Percentiles rank a stretch among this genome's conserved stretches.
These are phyloP conservation scores for Aphanomyces astaci DNA, from an alignment of 352 stramenopile genomes.

Conservation along the genomic window DNA sequence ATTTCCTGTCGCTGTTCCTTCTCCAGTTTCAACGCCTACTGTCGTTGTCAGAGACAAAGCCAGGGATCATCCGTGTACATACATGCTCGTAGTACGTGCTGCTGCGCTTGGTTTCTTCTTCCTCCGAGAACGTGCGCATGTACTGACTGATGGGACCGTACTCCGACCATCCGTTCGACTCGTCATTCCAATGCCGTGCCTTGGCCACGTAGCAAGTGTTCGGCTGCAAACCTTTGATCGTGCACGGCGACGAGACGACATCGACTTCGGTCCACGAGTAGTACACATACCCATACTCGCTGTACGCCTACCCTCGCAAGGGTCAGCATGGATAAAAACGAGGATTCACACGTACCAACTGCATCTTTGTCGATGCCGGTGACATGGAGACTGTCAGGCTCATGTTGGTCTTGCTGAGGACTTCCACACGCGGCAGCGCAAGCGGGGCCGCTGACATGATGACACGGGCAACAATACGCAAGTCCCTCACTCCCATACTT, in stretches of 20 bases:
- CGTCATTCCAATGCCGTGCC: constrained; percentile 54
- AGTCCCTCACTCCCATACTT: background rate
- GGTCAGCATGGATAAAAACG: background rate
- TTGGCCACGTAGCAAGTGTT: constrained; percentile 80
- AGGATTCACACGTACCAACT: constrained; percentile 22
- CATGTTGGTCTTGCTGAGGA: constrained; percentile 23
- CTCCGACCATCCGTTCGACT: constrained; percentile 55
- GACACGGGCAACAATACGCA: background rate
- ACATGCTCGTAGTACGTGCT: constrained; percentile 81
- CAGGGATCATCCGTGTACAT: constrained; percentile 24
- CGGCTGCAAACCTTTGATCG: constrained; percentile 57
- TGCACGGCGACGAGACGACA: constrained; percentile 40
- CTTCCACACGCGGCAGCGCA: constrained; percentile 20
- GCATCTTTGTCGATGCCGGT: constrained; percentile 16
- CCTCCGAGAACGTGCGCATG: constrained; percentile 77
- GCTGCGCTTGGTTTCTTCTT: constrained; percentile 78
- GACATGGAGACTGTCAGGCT: constrained; percentile 7
- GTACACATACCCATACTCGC: constrained; percentile 80
- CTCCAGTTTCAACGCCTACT: constrained; percentile 65
- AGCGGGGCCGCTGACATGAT: background rate
- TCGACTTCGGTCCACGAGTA: constrained; percentile 80
- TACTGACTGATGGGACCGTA: constrained; percentile 66
- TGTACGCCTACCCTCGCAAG: constrained; percentile 44
- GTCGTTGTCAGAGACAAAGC: no score
- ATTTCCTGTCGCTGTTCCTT: constrained; percentile 60